phyloP scores from a whole-genome alignment of 768 basidiomycete species.

The Pulveroboletus sp. region DNA sequence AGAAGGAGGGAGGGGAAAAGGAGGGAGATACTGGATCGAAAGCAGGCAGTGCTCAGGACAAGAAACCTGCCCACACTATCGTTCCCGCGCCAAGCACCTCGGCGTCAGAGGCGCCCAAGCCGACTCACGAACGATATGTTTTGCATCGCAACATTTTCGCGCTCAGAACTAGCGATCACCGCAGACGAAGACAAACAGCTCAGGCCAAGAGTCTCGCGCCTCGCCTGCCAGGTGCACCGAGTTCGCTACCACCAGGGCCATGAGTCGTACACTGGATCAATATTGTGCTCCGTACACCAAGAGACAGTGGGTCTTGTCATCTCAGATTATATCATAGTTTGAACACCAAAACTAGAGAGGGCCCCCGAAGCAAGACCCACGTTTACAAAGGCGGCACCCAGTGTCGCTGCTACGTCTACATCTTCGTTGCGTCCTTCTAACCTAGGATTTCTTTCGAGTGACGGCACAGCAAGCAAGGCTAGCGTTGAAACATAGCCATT shows the following conservation, averaged over 20 bases:
- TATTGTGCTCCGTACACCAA: neutral
- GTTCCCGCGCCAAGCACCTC: conserved; percentile 22
- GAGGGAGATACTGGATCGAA: conserved; percentile 34
- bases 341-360: conserved; percentile 76
- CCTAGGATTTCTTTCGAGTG: conserved; percentile 73
- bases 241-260: conserved; percentile 11
- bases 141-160: conserved; percentile 83
- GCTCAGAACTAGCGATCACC: conserved; percentile 76
- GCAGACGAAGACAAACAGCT: conserved; percentile 60
- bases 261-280: neutral
- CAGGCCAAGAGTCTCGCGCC: conserved; percentile 72
- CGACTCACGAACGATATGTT: conserved; percentile 69
- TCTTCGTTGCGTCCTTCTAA: conserved; percentile 69
- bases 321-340: conserved; percentile 54
- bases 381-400: conserved; percentile 75
- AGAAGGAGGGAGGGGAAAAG: conserved; percentile 29
- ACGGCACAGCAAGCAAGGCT: conserved; percentile 82
- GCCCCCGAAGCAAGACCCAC: conserved; percentile 77
- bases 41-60: conserved; percentile 22
- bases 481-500: conserved; percentile 80
- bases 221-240: conserved; percentile 64
- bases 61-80: conserved; percentile 17
- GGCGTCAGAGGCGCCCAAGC: conserved; percentile 32
- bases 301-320: too few species aligned
- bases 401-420: conserved; percentile 81